Evolutionary conservation across 2,329 filamentous ascomycete species (phyloP).

Genomic region (Pyrenochaeta sp.): DNA sequence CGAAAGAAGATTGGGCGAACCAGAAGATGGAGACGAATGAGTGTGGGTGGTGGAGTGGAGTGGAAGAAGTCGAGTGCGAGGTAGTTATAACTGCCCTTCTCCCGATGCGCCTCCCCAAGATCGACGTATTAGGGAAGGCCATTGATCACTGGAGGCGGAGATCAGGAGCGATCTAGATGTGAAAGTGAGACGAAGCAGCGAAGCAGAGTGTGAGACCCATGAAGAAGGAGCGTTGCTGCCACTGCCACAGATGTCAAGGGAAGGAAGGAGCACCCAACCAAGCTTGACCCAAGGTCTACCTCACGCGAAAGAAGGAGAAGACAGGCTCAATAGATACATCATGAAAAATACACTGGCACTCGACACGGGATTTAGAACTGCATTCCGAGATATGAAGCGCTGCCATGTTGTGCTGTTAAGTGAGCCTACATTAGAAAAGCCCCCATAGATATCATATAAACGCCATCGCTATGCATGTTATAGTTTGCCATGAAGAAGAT

Average conservation of each 20-base stretch:
- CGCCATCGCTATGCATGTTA: slow-evolving; percentile 36
- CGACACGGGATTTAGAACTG: too few relatives aligned
- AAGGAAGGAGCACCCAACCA: slow-evolving; percentile 11
- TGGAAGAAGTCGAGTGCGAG: slow-evolving; percentile 7
- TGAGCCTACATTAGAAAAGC: neutral
- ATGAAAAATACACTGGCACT: too few relatives aligned
- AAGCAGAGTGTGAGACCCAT: slow-evolving; percentile 10
- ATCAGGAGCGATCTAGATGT: too few relatives aligned
- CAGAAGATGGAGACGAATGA: slow-evolving; percentile 50
- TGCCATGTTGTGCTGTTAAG: neutral
- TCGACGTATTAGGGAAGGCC: neutral
- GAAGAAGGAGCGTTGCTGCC: slow-evolving; percentile 15
- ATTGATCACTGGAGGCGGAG: slow-evolving; percentile 19
- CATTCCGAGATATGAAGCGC: too few relatives aligned
- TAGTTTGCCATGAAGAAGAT: neutral
- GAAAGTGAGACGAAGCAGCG: slow-evolving; percentile 19
- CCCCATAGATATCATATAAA: slow-evolving; percentile 7
- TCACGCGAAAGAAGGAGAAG: too few relatives aligned
- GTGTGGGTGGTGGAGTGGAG: slow-evolving; percentile 37
- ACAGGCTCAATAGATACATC: too few relatives aligned
- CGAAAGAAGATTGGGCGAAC: slow-evolving; percentile 43
- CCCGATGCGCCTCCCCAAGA: slow-evolving; percentile 27
- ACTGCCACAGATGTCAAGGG: slow-evolving; percentile 2
- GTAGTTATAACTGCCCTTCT: slow-evolving; percentile 36
- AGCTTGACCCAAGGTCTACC: too few relatives aligned